Evolutionary conservation across 768 basidiomycete genomes (phyloP), one percentile per base, ranked within the genome.

Genomic region (Dioszegia aurantiaca): DNA sequence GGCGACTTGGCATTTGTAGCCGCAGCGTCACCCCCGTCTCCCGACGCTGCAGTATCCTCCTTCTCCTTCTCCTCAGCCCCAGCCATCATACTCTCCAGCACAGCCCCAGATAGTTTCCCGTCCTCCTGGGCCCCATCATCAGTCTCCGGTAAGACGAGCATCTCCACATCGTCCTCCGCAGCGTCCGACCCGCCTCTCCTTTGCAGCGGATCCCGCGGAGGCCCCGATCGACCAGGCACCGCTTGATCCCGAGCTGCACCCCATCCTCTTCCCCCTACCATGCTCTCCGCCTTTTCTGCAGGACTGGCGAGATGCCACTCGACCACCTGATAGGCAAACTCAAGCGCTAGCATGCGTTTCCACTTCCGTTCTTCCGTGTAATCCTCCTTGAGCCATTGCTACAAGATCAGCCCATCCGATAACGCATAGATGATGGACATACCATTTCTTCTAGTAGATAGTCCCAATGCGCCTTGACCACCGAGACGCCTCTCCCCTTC

Each of bases 381-480:
- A 74, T 99, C 95, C 36, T 84, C 83, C 26, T 90, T 87, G 84
- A 99, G 87, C 95, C 95, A 99, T 83, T 87, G 90, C 93, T 92
- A 44, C n/a, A 6, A 3, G 3, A n/a, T 53, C 36, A 53, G 51
- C 27, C 16, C 17, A 28, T 42, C 5, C 39, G 26, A 52, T 33
- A 17, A 36, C 24, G 33, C 27, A 19, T 12, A 4, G 11, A 39
- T 28, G 24, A 24, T 28, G 16, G 17, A 79, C 83, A 65, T 55
- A 89, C 90, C 91, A 97, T 91, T 77, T 99, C 95, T 60, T 98
- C 94, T 76, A 99, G 78, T 31, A 99, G 80, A 76, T 92, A 88
- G 73, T 98, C 95, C 90, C 90, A 93, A 70, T 97, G 91, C 0
- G 87, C 84, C 43, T 74, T 69, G 2, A 80, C 79, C 1, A 86